These are phyloP conservation scores for Venturia aucupariae DNA, from an alignment of 2,329 filamentous ascomycete species.

Conservation along the genomic window DNA sequence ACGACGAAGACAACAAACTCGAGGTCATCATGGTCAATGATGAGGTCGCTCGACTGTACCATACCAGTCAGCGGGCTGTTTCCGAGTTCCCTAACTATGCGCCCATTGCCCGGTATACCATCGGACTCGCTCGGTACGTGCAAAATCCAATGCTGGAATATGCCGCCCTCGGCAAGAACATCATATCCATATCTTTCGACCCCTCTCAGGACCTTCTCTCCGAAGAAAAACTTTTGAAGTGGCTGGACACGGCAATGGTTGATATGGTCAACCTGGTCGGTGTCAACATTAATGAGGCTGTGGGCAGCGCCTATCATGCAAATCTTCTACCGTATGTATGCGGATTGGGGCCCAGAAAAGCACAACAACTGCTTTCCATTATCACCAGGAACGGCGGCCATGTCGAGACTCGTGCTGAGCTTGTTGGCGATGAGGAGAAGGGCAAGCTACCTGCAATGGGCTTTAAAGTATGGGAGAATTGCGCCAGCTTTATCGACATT, in stretches of 20 bases:
- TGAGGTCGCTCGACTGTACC: slow-evolving; percentile 92
- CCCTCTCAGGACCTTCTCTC: slow-evolving; percentile 82
- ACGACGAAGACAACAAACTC: slow-evolving; percentile 67
- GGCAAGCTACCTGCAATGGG: slow-evolving; percentile 73
- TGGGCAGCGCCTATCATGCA: slow-evolving; percentile 69
- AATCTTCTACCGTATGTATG: slow-evolving; percentile 86
- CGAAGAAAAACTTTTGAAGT: slow-evolving; percentile 74
- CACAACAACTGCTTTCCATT: slow-evolving; percentile 73
- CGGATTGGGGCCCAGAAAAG: slow-evolving; percentile 86
- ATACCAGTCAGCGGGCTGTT: slow-evolving; percentile 72
- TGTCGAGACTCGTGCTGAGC: slow-evolving; percentile 73
- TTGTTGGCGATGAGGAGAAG: slow-evolving; percentile 79
- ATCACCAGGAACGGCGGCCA: slow-evolving; percentile 86
- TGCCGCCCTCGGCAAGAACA: slow-evolving; percentile 79
- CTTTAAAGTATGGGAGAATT: slow-evolving; percentile 90
- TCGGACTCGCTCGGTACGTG: slow-evolving; percentile 80
- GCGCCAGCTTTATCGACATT: slow-evolving; percentile 88
- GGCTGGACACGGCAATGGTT: slow-evolving; percentile 92
- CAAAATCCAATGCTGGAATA: slow-evolving; percentile 97
- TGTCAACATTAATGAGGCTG: slow-evolving; percentile 88
- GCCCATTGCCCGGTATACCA: slow-evolving; percentile 77
- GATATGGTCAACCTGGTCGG: slow-evolving; percentile 97
- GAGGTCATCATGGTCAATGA: slow-evolving; percentile 92
- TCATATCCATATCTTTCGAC: slow-evolving; percentile 80
- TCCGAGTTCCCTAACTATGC: slow-evolving; percentile 73